Conservation (phyloP, 2,329 filamentous ascomycete genomes). For the Diaporthe sp. region DNA sequence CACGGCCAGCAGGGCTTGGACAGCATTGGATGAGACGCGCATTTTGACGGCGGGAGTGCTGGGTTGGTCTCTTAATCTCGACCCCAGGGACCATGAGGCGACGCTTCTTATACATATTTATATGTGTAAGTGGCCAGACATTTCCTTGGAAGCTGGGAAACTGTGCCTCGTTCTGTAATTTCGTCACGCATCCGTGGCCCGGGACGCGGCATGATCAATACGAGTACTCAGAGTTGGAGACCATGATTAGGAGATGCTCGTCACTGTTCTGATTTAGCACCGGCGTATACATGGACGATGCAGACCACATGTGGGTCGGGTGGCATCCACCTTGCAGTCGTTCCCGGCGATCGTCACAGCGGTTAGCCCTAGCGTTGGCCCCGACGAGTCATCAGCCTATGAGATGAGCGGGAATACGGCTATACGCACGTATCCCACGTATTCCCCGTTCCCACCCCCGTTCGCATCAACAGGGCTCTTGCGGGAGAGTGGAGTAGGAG, state of each 20-base stretch:
- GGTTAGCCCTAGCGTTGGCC: background rate
- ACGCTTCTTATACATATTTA: background rate
- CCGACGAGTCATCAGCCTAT: background rate
- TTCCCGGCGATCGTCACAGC: conserved; percentile 1
- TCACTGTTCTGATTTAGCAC: background rate
- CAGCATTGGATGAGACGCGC: conserved; percentile 1
- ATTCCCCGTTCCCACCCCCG: background rate
- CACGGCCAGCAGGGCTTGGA: background rate
- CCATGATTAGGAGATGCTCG: background rate
- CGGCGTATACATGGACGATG: background rate
- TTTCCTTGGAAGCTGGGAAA: background rate
- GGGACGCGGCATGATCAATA: background rate
- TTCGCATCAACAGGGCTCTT: background rate
- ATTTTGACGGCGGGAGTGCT: background rate
- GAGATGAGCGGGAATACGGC: background rate
- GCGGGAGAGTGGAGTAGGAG: background rate
- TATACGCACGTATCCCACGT: conserved; percentile 1
- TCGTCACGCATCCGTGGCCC: background rate
- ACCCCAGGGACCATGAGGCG: background rate
- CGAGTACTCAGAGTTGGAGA: background rate
- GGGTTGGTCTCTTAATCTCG: background rate
- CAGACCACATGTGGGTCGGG: background rate
- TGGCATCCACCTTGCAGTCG: background rate
- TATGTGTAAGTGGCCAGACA: background rate
- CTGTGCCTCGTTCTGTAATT: background rate